A percentile compares a stretch with the other conserved stretches of the same genome.
phyloP scores from a whole-genome alignment of 495 filamentous ascomycete species.

The Neurospora tetrasperma region DNA sequence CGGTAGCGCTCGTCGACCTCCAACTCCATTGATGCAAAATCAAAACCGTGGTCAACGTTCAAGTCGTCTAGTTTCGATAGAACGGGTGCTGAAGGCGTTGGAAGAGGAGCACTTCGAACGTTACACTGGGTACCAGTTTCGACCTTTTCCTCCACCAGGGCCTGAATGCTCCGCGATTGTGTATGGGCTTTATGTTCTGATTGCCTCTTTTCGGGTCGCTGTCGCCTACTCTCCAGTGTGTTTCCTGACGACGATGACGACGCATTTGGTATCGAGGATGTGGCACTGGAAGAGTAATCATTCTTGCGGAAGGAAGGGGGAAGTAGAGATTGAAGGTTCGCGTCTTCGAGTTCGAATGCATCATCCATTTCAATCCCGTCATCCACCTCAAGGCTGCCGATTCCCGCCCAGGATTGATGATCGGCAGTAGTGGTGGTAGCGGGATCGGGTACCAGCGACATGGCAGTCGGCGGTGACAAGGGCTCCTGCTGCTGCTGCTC shows the following conservation, averaged over 20 bases:
- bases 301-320: neutral
- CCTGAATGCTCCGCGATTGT: slow-evolving; percentile 12
- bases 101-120: slow-evolving; percentile 16
- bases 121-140: slow-evolving; percentile 28
- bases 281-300: neutral
- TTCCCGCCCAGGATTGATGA: neutral
- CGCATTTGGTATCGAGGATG: neutral
- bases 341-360: neutral
- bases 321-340: neutral
- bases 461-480: neutral
- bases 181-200: slow-evolving; percentile 6
- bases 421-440: neutral
- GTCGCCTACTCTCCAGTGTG: neutral
- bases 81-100: slow-evolving; percentile 4
- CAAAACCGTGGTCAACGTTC: slow-evolving; percentile 1
- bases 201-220: neutral
- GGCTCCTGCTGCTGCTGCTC: neutral
- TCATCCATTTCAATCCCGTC: neutral
- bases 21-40: slow-evolving; percentile 11
- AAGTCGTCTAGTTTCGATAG: neutral
- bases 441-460: neutral
- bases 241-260: neutral
- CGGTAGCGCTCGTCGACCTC: slow-evolving; percentile 21
- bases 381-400: neutral
- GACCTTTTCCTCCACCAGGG: slow-evolving; percentile 27